phyloP scores from a whole-genome alignment of 2,329 filamentous ascomycete genomes.

The Aureobasidium vineae region DNA sequence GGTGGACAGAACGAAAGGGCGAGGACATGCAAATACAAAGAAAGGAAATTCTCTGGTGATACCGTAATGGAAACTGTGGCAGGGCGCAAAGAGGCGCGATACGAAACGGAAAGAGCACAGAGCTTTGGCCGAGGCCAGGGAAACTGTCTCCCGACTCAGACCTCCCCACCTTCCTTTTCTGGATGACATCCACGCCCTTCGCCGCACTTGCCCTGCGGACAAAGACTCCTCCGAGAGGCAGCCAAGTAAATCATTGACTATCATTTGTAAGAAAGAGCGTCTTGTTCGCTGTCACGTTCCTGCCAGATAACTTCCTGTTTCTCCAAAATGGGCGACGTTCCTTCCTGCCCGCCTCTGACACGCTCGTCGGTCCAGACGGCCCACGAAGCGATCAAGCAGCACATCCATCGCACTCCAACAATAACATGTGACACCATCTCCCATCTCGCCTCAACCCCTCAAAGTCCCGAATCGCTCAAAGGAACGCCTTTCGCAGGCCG shows the following conservation, averaged over 20 bases:
- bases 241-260: neutral
- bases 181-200: constrained; percentile 2
- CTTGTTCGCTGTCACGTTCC: neutral
- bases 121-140: constrained; percentile 8
- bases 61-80: constrained; percentile 11
- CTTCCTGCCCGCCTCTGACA: constrained; percentile 61
- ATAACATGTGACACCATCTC: constrained; percentile 76
- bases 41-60: constrained; percentile 7
- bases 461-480: constrained; percentile 53
- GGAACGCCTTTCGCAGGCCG: constrained; percentile 59
- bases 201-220: neutral
- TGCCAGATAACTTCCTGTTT: too few relatives aligned
- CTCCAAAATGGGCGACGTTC: constrained; percentile 45
- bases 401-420: constrained; percentile 81
- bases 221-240: neutral
- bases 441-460: constrained; percentile 69
- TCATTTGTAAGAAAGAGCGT: neutral
- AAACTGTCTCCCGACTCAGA: neutral
- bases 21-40: constrained; percentile 11
- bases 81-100: constrained; percentile 10
- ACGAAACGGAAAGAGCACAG: constrained; percentile 16
- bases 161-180: constrained; percentile 22
- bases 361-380: constrained; percentile 70
- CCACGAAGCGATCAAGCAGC: constrained; percentile 67
- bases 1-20: neutral